phyloP scores from a whole-genome alignment of 352 stramenopile species.

The Phytophthora rubi region DNA sequence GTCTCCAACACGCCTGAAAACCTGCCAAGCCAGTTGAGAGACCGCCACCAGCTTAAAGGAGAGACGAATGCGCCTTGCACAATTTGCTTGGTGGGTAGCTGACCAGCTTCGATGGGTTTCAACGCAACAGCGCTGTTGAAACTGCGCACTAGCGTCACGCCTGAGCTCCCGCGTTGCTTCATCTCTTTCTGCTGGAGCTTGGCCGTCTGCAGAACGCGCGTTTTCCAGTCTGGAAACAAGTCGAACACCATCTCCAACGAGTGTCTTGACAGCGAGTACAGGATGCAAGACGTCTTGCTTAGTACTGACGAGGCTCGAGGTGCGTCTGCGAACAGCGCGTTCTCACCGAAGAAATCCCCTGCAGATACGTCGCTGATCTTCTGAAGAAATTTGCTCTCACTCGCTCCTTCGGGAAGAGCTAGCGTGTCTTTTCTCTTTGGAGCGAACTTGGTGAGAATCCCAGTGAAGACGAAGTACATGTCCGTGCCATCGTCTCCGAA shows the following conservation, averaged over 20 bases:
- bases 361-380: conserved; percentile 50
- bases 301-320: conserved; percentile 45
- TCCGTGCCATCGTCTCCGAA: conserved; percentile 49
- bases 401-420: background rate
- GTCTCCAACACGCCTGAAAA: conserved; percentile 35
- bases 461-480: conserved; percentile 64
- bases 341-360: conserved; percentile 61
- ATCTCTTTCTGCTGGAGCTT: conserved; percentile 47
- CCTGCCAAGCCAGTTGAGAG: background rate
- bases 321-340: conserved; percentile 50
- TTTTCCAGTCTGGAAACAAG: conserved; percentile 57
- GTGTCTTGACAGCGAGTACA: conserved; percentile 51
- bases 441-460: conserved; percentile 37
- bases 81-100: background rate
- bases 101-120: background rate
- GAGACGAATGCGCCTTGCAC: conserved; percentile 3
- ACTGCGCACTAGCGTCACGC: background rate
- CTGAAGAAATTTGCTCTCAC: conserved; percentile 1
- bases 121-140: conserved; percentile 2
- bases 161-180: conserved; percentile 5
- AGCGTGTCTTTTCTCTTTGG: background rate
- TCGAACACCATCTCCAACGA: conserved; percentile 62
- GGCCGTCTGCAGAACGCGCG: conserved; percentile 50
- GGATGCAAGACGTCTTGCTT: conserved; percentile 56
- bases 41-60: conserved; percentile 3